These are phyloP conservation scores for Corylus avellana DNA, from an alignment of 306 rosid genomes.

Conservation along the genomic window DNA sequence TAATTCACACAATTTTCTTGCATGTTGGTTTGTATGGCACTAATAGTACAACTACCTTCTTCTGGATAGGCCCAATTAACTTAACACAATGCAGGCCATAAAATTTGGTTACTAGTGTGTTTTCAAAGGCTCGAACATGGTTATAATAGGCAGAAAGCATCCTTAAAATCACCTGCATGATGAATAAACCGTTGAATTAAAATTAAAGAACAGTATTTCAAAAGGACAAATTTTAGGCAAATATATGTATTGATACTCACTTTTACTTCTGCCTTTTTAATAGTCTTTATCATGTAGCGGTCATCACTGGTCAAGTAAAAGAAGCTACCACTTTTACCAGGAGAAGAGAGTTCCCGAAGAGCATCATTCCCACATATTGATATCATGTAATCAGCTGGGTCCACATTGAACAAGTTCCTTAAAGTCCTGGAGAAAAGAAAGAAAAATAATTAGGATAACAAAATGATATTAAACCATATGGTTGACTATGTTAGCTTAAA, in stretches of 20 bases:
- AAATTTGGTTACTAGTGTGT: constrained; percentile 74
- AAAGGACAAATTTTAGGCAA: constrained; percentile 3
- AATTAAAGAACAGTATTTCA: neutral
- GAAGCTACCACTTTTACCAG: constrained; percentile 96
- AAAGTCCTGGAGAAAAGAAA: constrained; percentile 56
- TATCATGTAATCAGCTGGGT: constrained; percentile 96
- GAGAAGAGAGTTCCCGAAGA: constrained; percentile 89
- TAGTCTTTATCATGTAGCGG: constrained; percentile 94
- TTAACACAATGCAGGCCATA: constrained; percentile 94
- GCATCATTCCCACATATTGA: constrained; percentile 91
- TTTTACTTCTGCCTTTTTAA: constrained; percentile 89
- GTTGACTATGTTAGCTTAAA: neutral
- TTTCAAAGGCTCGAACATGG: constrained; percentile 68
- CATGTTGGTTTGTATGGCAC: neutral
- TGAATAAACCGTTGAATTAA: constrained; percentile 12
- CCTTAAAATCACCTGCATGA: constrained; percentile 64
- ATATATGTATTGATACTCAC: constrained; percentile 45
- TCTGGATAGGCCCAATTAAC: constrained; percentile 69
- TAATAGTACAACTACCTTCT: constrained; percentile 58
- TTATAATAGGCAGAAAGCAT: constrained; percentile 88
- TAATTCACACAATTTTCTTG: neutral
- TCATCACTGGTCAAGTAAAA: constrained; percentile 94
- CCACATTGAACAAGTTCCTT: constrained; percentile 89
- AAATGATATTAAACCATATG: too few species aligned
- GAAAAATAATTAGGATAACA: neutral